These are phyloP conservation scores for Fusarium zealandicum DNA, from an alignment of 2,329 filamentous ascomycete species.

Conservation along the genomic window DNA sequence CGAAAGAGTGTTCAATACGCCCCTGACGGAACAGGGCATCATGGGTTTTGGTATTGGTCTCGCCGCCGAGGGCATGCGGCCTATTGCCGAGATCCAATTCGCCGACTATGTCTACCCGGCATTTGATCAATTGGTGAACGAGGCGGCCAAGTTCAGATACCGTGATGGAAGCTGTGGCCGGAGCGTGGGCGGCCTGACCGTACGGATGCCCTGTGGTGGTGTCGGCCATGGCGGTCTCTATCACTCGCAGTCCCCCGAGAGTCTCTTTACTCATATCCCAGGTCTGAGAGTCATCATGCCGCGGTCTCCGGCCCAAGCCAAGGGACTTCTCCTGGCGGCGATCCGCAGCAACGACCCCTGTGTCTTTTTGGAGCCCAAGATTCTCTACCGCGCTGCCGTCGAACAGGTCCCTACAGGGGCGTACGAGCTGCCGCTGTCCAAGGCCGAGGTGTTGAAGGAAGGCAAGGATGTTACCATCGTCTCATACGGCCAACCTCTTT, in stretches of 20 bases:
- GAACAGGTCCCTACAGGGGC: constrained; percentile 85
- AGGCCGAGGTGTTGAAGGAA: constrained; percentile 82
- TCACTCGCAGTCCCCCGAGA: constrained; percentile 89
- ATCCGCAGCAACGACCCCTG: constrained; percentile 87
- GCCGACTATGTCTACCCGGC: constrained; percentile 94
- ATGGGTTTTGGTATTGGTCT: constrained; percentile 91
- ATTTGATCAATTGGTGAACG: constrained; percentile 93
- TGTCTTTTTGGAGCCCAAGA: constrained; percentile 93
- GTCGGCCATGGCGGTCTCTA: constrained; percentile 90
- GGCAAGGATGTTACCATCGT: constrained; percentile 84
- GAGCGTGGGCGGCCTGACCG: constrained; percentile 78
- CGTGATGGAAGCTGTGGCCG: constrained; percentile 67
- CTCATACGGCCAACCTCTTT: constrained; percentile 89
- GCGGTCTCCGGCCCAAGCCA: constrained; percentile 84
- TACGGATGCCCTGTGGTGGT: constrained; percentile 88
- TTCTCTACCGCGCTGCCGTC: constrained; percentile 87
- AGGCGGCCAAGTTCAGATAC: constrained; percentile 88
- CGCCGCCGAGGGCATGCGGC: constrained; percentile 89
- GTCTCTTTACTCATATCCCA: constrained; percentile 86
- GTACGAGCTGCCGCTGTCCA: constrained; percentile 85
- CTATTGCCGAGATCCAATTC: constrained; percentile 94
- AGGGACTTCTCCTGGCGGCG: constrained; percentile 79
- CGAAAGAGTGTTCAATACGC: constrained; percentile 95
- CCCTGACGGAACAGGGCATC: constrained; percentile 91
- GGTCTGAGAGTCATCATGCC: constrained; percentile 87